Conservation (phyloP, 2,329 filamentous ascomycete genomes). For the Aspergillus ochraceoroseus region DNA sequence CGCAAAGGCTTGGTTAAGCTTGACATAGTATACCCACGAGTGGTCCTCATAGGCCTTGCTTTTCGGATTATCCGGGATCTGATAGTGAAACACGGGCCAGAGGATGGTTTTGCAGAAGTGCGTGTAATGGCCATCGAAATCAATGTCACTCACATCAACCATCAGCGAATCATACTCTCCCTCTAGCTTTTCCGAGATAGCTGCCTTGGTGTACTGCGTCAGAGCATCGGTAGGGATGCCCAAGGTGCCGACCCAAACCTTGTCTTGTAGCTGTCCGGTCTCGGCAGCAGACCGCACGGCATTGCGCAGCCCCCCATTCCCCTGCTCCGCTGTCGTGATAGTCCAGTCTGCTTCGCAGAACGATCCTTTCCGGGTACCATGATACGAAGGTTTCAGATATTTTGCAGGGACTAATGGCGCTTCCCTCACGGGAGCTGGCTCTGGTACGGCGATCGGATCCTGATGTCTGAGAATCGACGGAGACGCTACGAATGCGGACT, state of each 20-base stretch:
- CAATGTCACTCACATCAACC: conserved; percentile 82
- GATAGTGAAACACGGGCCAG: conserved; percentile 97
- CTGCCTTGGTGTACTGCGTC: conserved; percentile 66
- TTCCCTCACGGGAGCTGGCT: conserved; percentile 21
- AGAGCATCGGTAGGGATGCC: conserved; percentile 92
- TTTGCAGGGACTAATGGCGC: conserved; percentile 13
- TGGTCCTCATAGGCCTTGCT: conserved; percentile 98
- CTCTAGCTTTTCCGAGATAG: conserved; percentile 76
- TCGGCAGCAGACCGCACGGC: conserved; percentile 73
- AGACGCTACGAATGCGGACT: conserved; percentile 68
- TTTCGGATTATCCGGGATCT: conserved; percentile 95
- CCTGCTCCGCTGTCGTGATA: conserved; percentile 79
- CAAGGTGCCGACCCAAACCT: conserved; percentile 85
- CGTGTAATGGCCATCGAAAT: conserved; percentile 89
- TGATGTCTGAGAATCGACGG: conserved; percentile 68
- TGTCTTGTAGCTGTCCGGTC: conserved; percentile 64
- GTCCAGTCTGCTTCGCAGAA: conserved; percentile 78
- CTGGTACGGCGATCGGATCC: conserved; percentile 32
- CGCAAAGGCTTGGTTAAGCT: conserved; percentile 87
- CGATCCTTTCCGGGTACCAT: conserved; percentile 54
- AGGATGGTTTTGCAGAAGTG: conserved; percentile 97
- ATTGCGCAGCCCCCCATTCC: conserved; percentile 87
- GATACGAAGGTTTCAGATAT: conserved; percentile 12
- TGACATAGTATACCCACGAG: conserved; percentile 91
- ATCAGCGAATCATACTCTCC: conserved; percentile 77